Conservation (phyloP, 129 eudicot genomes). For the Lactuca sativa region DNA sequence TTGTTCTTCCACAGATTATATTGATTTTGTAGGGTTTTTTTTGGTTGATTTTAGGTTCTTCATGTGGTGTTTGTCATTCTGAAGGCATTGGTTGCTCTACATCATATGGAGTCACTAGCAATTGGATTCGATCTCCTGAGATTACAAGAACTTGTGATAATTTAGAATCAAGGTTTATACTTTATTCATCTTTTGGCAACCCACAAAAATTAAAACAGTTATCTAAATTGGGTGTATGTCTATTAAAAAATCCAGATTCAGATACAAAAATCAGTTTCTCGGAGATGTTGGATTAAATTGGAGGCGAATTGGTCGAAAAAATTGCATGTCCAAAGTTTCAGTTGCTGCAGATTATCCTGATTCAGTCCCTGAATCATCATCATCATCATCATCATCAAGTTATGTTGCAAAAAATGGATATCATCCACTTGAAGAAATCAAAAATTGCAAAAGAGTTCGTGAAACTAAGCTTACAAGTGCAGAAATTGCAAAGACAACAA, state of each 20-base stretch:
- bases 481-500: slow-evolving; percentile 74
- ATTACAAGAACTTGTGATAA: slow-evolving; percentile 37
- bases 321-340: slow-evolving; percentile 45
- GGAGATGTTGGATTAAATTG: slow-evolving; percentile 44
- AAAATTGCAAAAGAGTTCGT: slow-evolving; percentile 48
- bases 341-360: slow-evolving; percentile 83
- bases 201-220: neutral
- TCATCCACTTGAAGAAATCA: slow-evolving; percentile 83
- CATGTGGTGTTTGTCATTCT: slow-evolving; percentile 49
- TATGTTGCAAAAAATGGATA: slow-evolving; percentile 47
- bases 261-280: slow-evolving; percentile 41
- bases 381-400: slow-evolving; percentile 21
- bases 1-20: neutral
- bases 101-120: slow-evolving; percentile 50
- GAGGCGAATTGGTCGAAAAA: slow-evolving; percentile 45
- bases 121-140: slow-evolving; percentile 52
- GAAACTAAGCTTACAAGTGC: slow-evolving; percentile 55
- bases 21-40: neutral
- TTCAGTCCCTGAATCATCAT: slow-evolving; percentile 61
- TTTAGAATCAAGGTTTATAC: slow-evolving; percentile 50
- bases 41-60: slow-evolving; percentile 40
- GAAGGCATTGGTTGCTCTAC: slow-evolving; percentile 67
- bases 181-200: slow-evolving; percentile 11
- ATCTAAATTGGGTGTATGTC: slow-evolving; percentile 5
- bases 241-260: slow-evolving; percentile 38